phyloP scores from a whole-genome alignment of 2,329 filamentous ascomycete genomes.

The Rugonectria rugulosa region DNA sequence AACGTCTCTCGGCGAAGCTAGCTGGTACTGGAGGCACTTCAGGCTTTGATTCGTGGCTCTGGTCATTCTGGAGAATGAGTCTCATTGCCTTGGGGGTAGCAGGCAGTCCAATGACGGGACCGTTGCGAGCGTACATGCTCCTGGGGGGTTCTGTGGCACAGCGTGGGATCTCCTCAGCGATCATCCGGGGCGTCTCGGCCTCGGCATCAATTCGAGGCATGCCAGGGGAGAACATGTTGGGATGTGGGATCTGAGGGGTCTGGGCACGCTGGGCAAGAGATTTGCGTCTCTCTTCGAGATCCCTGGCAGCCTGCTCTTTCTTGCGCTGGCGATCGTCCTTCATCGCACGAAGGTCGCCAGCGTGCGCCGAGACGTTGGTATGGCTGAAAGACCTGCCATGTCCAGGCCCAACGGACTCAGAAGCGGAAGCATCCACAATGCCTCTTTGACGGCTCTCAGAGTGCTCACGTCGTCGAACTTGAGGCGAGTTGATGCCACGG shows the following conservation, averaged over 20 bases:
- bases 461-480: conserved; percentile 44
- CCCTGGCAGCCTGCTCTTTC: conserved; percentile 79
- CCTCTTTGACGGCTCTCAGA: conserved; percentile 53
- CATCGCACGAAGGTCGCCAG: conserved; percentile 62
- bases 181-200: conserved; percentile 51
- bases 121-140: conserved; percentile 57
- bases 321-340: conserved; percentile 70
- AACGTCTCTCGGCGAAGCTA: conserved; percentile 53
- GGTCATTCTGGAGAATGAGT: conserved; percentile 69
- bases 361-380: conserved; percentile 53
- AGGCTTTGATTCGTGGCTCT: conserved; percentile 52
- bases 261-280: conserved; percentile 84
- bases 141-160: conserved; percentile 71
- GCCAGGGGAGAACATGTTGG: conserved; percentile 57
- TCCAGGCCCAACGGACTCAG: conserved; percentile 41
- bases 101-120: conserved; percentile 77
- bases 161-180: conserved; percentile 57
- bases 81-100: conserved; percentile 93
- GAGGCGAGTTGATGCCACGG: conserved; percentile 49
- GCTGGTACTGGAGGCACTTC: conserved; percentile 63
- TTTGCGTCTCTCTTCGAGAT: conserved; percentile 86
- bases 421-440: too few relatives aligned
- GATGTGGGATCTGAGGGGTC: conserved; percentile 81
- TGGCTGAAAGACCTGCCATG: conserved; percentile 42
- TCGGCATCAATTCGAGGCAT: conserved; percentile 47